Percentiles rank a stretch among this genome's conserved stretches.
Evolutionary conservation across 2,329 filamentous ascomycete genomes (phyloP).

Genomic region (Pseudophaeomoniella oleicola): DNA sequence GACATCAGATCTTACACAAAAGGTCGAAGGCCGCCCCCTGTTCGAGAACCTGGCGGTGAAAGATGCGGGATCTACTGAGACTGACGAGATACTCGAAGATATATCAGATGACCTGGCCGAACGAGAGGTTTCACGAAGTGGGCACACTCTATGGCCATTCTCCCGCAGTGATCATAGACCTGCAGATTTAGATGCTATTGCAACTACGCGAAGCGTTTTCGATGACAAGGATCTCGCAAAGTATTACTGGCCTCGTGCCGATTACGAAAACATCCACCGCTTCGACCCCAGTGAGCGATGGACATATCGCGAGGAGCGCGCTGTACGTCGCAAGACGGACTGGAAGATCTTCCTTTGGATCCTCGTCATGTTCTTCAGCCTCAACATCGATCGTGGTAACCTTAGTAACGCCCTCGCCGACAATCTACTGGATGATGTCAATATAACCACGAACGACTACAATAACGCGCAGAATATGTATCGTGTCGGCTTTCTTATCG

Average conservation of each 20-base stretch:
- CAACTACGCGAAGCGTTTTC: conserved; percentile 29
- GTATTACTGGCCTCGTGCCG: conserved; percentile 14
- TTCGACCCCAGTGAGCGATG: conserved; percentile 18
- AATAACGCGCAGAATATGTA: conserved; percentile 18
- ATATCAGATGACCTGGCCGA: too few relatives aligned
- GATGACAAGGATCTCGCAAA: conserved; percentile 27
- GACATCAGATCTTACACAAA: too few relatives aligned
- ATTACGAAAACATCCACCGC: conserved; percentile 23
- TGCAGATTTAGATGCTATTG: conserved; percentile 12
- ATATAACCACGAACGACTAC: conserved; percentile 31
- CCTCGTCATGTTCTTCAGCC: conserved; percentile 48
- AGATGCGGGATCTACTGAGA: too few relatives aligned
- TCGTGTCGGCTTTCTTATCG: conserved; percentile 14
- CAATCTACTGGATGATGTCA: conserved; percentile 37
- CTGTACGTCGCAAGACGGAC: conserved; percentile 28
- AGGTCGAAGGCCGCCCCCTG: too few relatives aligned
- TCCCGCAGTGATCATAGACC: background rate
- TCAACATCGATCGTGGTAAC: conserved; percentile 51
- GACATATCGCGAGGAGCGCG: conserved; percentile 17
- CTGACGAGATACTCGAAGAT: too few relatives aligned
- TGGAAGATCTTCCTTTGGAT: conserved; percentile 25
- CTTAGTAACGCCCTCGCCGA: conserved; percentile 46
- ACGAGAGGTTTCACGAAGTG: too few relatives aligned
- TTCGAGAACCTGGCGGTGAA: too few relatives aligned
- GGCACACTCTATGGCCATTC: too few relatives aligned